Conservation (phyloP, 768 basidiomycete genomes). For the Agaricus blazei region DNA sequence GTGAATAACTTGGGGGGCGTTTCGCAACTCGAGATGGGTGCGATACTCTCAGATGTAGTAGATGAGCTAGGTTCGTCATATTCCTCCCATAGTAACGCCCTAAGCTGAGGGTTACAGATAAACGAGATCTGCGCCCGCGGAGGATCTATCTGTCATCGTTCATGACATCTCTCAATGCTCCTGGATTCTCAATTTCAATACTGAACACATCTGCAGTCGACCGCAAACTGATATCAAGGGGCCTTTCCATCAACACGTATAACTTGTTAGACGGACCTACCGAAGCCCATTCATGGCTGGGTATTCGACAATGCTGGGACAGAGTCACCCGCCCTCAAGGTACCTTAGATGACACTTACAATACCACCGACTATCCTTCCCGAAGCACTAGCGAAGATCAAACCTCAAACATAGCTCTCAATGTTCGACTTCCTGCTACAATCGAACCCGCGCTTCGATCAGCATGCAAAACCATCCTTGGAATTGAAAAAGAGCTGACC, state of each 20-base stretch:
- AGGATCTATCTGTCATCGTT: slow-evolving; percentile 44
- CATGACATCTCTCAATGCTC: slow-evolving; percentile 60
- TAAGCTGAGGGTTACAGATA: slow-evolving; percentile 16
- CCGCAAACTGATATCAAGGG: not conserved
- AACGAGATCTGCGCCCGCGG: slow-evolving; percentile 25
- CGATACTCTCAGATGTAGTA: slow-evolving; percentile 38
- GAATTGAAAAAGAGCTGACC: slow-evolving; percentile 47
- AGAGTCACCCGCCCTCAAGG: not conserved
- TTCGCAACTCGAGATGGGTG: slow-evolving; percentile 48
- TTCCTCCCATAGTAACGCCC: not conserved
- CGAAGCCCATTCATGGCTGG: slow-evolving; percentile 37
- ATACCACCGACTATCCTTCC: not conserved
- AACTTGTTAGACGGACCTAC: slow-evolving; percentile 37
- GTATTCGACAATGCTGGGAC: slow-evolving; percentile 26
- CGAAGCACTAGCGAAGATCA: not conserved
- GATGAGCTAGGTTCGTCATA: slow-evolving; percentile 37
- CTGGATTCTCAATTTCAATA: slow-evolving; percentile 50
- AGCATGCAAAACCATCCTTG: slow-evolving; percentile 39
- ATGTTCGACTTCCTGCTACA: not conserved
- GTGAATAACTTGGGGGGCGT: slow-evolving; percentile 54
- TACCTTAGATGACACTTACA: not conserved
- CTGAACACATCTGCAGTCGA: slow-evolving; percentile 38
- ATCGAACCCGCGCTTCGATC: slow-evolving; percentile 22
- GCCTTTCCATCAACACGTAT: slow-evolving; percentile 18
- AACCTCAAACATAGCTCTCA: not conserved